Evolutionary conservation across 176 grass and related monocot genomes (phyloP), one percentile per base, ranked within the genome.

Genomic region (Rhipidocladum racemiflorum): DNA sequence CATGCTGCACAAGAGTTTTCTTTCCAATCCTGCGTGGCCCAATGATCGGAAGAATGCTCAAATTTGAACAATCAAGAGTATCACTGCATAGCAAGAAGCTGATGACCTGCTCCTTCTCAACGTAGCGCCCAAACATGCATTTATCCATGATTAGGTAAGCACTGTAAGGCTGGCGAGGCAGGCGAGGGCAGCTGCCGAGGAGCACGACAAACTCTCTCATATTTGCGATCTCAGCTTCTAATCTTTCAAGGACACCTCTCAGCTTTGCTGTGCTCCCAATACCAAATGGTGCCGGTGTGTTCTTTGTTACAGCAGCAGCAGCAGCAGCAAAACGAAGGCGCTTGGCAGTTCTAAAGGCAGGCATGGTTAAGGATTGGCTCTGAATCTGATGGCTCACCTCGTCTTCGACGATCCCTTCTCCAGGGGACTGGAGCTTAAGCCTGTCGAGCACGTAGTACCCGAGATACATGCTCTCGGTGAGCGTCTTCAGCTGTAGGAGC

Each of bases 1-100:
- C 82, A 82, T 92, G 87, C 1, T 83, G 83, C 28, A 81, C 80
- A 9, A 87, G 80, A 20, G 82, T 92, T 63, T 43, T 89, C 83
- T 86, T 92, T 20, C 90, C 87, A 7, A 76, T 80, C 70, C 83
- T 77, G 3, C 9, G 23, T 2, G 45, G 68, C 11, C 83, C 90
- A 5, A 92, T 42, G 28, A 92, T 45, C 16, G 90, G 80, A 72
- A 88, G 75, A 29, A 79, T 67, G 48, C 36, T 61, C 7, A 88
- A 13, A 39, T 48, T 34, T 65, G 18, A 27, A 66, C 2, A 74
- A 21, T 72, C 25, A 21, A 18, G 23, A 15, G 2, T 53, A 76
- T 40, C 81, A 48, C 28, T 44, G 36, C 28, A 71, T 48, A 84
- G 46, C 48, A 79, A 84, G 81, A 88, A 88, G 63, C 38, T 42